phyloP scores from a whole-genome alignment of 2,329 filamentous ascomycete species.

The Fonsecaea erecta region DNA sequence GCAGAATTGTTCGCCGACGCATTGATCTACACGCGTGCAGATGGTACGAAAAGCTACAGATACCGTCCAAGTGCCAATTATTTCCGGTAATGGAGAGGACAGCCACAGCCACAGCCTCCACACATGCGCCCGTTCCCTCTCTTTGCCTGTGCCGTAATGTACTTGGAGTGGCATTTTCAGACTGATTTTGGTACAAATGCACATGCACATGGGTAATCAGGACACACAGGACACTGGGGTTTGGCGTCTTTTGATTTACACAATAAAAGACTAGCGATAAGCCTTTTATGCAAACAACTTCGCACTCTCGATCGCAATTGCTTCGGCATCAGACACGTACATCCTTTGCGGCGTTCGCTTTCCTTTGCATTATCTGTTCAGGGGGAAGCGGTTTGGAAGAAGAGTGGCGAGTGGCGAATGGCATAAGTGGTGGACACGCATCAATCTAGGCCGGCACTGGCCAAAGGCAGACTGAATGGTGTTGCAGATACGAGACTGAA shows the following conservation, averaged over 20 bases:
- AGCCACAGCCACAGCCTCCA: neutral
- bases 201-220: conserved; percentile 15
- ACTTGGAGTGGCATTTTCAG: conserved; percentile 15
- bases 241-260: conserved; percentile 1
- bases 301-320: neutral
- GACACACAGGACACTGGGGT: conserved; percentile 15
- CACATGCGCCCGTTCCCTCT: neutral
- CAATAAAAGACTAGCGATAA: neutral
- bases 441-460: neutral
- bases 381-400: neutral
- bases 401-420: neutral
- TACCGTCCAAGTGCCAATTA: neutral
- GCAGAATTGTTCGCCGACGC: conserved; percentile 1
- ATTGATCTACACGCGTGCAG: conserved; percentile 12
- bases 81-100: neutral
- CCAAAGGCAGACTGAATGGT: neutral
- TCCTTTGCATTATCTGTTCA: neutral
- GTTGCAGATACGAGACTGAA: neutral
- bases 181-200: neutral
- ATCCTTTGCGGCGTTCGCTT: neutral
- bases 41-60: conserved; percentile 12
- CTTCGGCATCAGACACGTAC: neutral
- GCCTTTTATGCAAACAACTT: neutral
- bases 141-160: neutral
- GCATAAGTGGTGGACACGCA: neutral